A percentile compares a stretch with the other conserved stretches of the same genome.
phyloP scores from a whole-genome alignment of 2,329 filamentous ascomycete species.

The Clonostachys rosea region DNA sequence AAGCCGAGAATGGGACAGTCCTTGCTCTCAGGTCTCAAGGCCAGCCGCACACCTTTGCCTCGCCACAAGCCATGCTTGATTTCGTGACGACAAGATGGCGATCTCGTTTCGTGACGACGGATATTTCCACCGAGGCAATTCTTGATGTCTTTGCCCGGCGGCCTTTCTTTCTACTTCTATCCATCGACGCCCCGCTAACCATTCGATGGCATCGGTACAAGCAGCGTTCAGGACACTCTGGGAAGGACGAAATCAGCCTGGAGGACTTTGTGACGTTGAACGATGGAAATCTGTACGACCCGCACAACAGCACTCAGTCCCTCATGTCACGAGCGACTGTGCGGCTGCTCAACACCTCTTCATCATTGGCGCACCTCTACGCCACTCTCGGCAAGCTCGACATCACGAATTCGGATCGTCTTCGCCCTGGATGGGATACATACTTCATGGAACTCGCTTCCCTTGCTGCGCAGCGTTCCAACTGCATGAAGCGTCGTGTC shows the following conservation, averaged over 20 bases:
- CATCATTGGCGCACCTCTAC: slow-evolving; percentile 67
- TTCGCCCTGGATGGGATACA: slow-evolving; percentile 89
- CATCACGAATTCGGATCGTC: slow-evolving; percentile 70
- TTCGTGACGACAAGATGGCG: slow-evolving; percentile 85
- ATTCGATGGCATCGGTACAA: slow-evolving; percentile 78
- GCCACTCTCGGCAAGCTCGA: slow-evolving; percentile 69
- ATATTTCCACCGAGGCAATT: slow-evolving; percentile 68
- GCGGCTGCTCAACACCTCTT: slow-evolving; percentile 80
- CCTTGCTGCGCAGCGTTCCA: slow-evolving; percentile 82
- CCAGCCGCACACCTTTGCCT: slow-evolving; percentile 45
- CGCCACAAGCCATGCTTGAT: slow-evolving; percentile 67
- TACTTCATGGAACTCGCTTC: slow-evolving; percentile 98
- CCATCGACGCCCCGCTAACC: slow-evolving; percentile 83
- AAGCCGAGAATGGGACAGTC: slow-evolving; percentile 14
- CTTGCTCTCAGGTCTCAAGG: slow-evolving; percentile 12
- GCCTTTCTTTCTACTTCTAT: slow-evolving; percentile 90
- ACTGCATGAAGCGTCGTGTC: slow-evolving; percentile 97
- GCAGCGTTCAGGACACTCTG: slow-evolving; percentile 8
- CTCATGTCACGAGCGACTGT: slow-evolving; percentile 79
- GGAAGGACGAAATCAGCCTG: slow-evolving; percentile 26
- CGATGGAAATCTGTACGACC: slow-evolving; percentile 73
- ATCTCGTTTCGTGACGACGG: slow-evolving; percentile 79
- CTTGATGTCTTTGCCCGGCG: slow-evolving; percentile 73
- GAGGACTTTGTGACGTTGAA: slow-evolving; percentile 52
- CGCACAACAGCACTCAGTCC: slow-evolving; percentile 60